Base-by-base conservation (phyloP, 306 rosid genomes). In the Prinsepia uniflora region DNA sequence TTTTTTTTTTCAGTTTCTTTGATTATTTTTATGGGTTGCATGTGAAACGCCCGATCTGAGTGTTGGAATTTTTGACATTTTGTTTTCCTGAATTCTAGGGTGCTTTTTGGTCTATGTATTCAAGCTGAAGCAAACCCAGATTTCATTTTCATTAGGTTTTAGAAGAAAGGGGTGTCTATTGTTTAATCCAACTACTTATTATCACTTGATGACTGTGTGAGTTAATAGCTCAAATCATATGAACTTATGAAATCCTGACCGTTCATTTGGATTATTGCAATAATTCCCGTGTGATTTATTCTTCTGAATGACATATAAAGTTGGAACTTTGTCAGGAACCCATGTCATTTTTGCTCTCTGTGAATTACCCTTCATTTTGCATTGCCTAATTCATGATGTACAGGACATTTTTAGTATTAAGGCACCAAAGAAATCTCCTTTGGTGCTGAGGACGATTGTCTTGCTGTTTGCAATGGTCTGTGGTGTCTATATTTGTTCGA, bases 401-500 rank as follows among this genome's bases (percentile, higher is more conserved):
- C 91, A 95, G 97, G 99, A 89, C 77, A 54, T 72, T 70, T 75
- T 85, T 59, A 67, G 72, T 69, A 77, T 65, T 70, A 88, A 92
- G 86, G 83, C 73, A 75, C 86, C 86, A 71, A 95, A 86, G 86
- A 91, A 79, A 67, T 86, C 96, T 11, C 88, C 97, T 15, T 81
- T 91, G 86, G 75, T 85, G 73, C 75, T 89, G 92, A 86, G 97
- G 86, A 76, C 89, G 87, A 71, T 80, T 49, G 92, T 89, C 8
- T 77, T 95, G 74, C 70, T 84, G 77, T 82, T 91, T 84, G 90
- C 88, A 59, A 91, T 91, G 97, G 83, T 91, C 57, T 89, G 96
- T 82, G 97, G 99, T 49, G 88, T 89, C 76, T 95, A 87, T 79
- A 91, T 95, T 72, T 95, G 91, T 82, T 82, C 96, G 39, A 82